These are phyloP conservation scores for Allium fistulosum DNA, from an alignment of 106 monocot genomes.

Conservation along the genomic window DNA sequence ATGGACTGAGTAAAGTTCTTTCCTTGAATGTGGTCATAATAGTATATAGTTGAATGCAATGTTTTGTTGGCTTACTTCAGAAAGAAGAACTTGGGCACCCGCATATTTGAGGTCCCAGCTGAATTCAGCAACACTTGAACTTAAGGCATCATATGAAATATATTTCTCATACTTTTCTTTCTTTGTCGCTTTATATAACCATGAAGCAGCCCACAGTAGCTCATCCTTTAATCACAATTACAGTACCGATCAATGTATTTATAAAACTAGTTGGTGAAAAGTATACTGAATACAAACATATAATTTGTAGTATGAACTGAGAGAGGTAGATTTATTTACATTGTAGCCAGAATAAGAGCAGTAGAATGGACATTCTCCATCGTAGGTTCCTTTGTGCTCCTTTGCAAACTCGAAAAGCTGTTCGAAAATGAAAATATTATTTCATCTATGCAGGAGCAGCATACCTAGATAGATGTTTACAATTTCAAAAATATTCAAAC, in stretches of 20 bases:
- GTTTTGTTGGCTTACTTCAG: constrained; percentile 24
- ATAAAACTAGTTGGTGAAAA: background rate
- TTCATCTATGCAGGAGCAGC: too few species aligned
- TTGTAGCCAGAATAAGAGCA: constrained; percentile 90
- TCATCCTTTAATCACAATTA: constrained; percentile 49
- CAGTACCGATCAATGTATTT: background rate
- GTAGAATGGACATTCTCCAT: constrained; percentile 95
- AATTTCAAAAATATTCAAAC: constrained; percentile 16
- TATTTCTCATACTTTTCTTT: constrained; percentile 29
- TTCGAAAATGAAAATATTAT: constrained; percentile 2
- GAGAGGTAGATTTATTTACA: constrained; percentile 27
- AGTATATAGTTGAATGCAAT: too few species aligned
- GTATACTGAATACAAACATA: too few species aligned
- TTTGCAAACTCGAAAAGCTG: constrained; percentile 83
- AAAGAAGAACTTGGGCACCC: constrained; percentile 78
- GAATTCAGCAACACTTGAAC: constrained; percentile 82
- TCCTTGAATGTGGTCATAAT: too few species aligned
- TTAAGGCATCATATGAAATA: constrained; percentile 62
- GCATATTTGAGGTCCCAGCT: constrained; percentile 92
- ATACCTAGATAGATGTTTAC: too few species aligned
- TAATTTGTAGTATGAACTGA: background rate
- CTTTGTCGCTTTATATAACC: constrained; percentile 73
- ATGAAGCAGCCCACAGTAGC: constrained; percentile 85
- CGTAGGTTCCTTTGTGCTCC: constrained; percentile 59
- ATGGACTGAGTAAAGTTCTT: background rate